Evolutionary conservation across 129 eudicot genomes (phyloP), one percentile per base, ranked within the genome.

Genomic region (Pulicaria dysenterica): DNA sequence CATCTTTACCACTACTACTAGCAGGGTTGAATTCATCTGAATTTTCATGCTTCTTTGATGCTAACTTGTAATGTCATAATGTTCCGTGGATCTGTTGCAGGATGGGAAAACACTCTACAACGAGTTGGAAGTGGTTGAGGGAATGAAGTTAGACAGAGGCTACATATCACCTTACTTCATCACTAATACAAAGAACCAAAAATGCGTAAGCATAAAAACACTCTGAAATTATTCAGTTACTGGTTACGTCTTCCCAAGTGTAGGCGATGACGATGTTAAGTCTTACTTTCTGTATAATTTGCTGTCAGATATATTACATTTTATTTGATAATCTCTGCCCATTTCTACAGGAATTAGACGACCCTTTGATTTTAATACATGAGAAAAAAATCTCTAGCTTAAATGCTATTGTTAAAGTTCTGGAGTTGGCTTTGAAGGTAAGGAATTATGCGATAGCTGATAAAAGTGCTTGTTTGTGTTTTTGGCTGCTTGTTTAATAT

Each of bases 351-450:
- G 92, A 87, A 79, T 57, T 90, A 80, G 96, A 90, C 0, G 91
- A 87, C 42, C 90, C 96, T 17, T 79, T 90, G 67, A 62, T 87
- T 61, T 57, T 90, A 17, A 87, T 90, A 45, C 91, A 87, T n/a
- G 94, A 90, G 82, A 90, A 90, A 67, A 90, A 87, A 50, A 85
- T 90, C 40, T 72, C 80, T 6, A 87, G 82, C 80, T 17, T 87
- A 56, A 83, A 79, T 66, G 73, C 90, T 15, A 74, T 90, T 7
- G 90, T 87, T 58, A 90, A 90, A 85, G 96, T 81, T 17, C 76
- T 90, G n/a, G 94, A 85, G 84, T 54, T 85, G 74, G 90, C 90
- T 41, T 70, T 87, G 80, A 83, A 87, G 89, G 96, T 87, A 82
- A 72, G 4, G 37, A 43, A 5, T 50, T 48, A 45, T 11, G 9